A percentile compares a stretch with the other conserved stretches of the same genome.
phyloP scores from a whole-genome alignment of 768 basidiomycete species.

The Auriscalpium microsporum region DNA sequence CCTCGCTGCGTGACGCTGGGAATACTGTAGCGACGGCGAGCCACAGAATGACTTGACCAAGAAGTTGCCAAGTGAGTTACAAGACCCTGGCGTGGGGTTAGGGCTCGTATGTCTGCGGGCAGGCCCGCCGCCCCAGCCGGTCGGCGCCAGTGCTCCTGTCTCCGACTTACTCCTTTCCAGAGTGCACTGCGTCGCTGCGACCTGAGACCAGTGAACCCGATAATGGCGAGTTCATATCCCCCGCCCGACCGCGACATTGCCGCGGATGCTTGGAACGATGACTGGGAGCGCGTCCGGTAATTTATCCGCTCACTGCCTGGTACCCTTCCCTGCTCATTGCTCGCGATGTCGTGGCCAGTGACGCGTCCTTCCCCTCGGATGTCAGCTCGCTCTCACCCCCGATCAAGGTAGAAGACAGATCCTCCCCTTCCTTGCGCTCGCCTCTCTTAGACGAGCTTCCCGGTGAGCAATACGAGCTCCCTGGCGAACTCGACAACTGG shows the following conservation, averaged over 20 bases:
- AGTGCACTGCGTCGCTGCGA: background rate
- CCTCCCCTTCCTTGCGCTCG: background rate
- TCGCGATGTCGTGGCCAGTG: too few relatives aligned
- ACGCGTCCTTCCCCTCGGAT: too few relatives aligned
- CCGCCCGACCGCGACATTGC: background rate
- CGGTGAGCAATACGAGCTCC: constrained; percentile 9
- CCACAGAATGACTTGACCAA: constrained; percentile 63
- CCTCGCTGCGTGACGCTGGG: too few relatives aligned
- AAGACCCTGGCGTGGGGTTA: background rate
- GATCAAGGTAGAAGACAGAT: background rate
- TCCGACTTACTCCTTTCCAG: background rate
- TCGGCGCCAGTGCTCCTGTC: background rate
- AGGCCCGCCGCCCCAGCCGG: background rate
- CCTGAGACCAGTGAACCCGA: background rate
- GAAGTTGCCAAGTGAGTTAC: constrained; percentile 37
- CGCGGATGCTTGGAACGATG: background rate
- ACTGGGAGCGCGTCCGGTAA: background rate
- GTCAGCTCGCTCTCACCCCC: background rate
- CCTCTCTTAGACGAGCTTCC: constrained; percentile 5
- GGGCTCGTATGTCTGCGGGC: background rate
- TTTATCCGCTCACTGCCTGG: background rate
- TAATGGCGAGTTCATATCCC: background rate
- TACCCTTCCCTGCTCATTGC: too few relatives aligned
- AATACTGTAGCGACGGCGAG: constrained; percentile 32
- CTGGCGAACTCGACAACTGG: constrained; percentile 7